These are phyloP conservation scores for Eutreptiella sp. DNA, from an alignment of 208 protist genomes.

Conservation along the genomic window DNA sequence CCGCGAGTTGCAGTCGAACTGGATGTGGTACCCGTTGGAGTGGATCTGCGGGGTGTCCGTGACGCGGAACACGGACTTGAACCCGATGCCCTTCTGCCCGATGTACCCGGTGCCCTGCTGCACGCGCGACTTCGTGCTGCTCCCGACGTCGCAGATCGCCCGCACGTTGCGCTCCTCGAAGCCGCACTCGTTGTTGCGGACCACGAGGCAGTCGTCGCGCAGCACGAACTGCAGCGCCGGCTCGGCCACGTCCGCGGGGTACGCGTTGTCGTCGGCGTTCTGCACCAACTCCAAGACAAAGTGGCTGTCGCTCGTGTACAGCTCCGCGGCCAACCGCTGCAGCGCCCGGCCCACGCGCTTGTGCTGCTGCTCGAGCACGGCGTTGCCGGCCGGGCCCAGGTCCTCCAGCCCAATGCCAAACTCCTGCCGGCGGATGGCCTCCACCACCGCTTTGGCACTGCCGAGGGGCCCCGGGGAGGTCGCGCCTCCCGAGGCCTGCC, in stretches of 20 bases:
- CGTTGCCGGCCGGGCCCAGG: slow-evolving; percentile 4
- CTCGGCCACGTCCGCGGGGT: slow-evolving; percentile 15
- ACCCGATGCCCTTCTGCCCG: slow-evolving; percentile 48
- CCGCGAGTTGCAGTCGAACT: slow-evolving; percentile 28
- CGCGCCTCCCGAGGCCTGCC: too few species aligned
- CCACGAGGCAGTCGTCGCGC: neutral
- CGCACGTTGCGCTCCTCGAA: slow-evolving; percentile 36
- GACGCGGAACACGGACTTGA: slow-evolving; percentile 49
- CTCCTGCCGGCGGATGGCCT: neutral
- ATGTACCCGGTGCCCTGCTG: slow-evolving; percentile 29
- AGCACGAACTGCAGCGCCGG: slow-evolving; percentile 31
- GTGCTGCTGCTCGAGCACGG: slow-evolving; percentile 1
- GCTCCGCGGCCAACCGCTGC: slow-evolving; percentile 24
- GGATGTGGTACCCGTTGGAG: slow-evolving; percentile 38
- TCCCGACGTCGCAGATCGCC: slow-evolving; percentile 39
- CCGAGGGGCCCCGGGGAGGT: too few species aligned
- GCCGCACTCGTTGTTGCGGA: slow-evolving; percentile 47
- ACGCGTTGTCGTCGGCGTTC: slow-evolving; percentile 51
- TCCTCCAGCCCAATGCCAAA: slow-evolving; percentile 20
- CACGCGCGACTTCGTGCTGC: slow-evolving; percentile 22
- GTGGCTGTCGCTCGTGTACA: slow-evolving; percentile 35
- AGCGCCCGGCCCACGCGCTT: slow-evolving; percentile 13
- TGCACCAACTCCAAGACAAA: slow-evolving; percentile 54
- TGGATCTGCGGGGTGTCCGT: slow-evolving; percentile 29
- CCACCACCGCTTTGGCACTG: neutral